Percentiles rank a stretch among this genome's conserved stretches.
These are phyloP conservation scores for Nannizziopsis barbatae DNA, from an alignment of 2,329 filamentous ascomycete genomes.

Conservation along the genomic window DNA sequence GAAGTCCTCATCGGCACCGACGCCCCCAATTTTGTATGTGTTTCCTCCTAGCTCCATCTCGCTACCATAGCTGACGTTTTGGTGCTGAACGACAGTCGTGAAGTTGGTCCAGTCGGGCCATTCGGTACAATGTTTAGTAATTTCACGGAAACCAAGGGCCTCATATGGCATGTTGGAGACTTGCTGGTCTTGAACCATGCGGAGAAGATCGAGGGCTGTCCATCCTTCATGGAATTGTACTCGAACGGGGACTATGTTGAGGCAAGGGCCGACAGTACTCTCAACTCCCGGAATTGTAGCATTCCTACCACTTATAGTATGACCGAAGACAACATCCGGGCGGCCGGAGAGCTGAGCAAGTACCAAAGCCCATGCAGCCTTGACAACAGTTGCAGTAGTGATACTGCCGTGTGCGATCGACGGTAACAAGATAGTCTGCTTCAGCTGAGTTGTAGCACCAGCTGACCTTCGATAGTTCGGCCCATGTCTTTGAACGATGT, in stretches of 20 bases:
- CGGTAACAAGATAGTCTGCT: slow-evolving; percentile 27
- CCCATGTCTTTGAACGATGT: slow-evolving; percentile 26
- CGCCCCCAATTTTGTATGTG: slow-evolving; percentile 30
- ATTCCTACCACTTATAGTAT: slow-evolving; percentile 55
- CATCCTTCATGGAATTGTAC: slow-evolving; percentile 44
- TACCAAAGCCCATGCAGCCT: slow-evolving; percentile 54
- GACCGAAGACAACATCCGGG: slow-evolving; percentile 53
- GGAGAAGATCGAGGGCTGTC: slow-evolving; percentile 44
- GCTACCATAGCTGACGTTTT: slow-evolving; percentile 28
- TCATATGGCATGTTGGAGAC: slow-evolving; percentile 47
- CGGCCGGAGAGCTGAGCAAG: slow-evolving; percentile 45
- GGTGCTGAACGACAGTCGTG: slow-evolving; percentile 33
- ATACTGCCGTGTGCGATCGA: slow-evolving; percentile 45
- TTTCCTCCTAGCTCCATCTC: slow-evolving; percentile 30
- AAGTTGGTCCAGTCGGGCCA: slow-evolving; percentile 34
- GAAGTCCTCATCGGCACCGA: slow-evolving; percentile 32
- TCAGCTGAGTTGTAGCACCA: slow-evolving; percentile 28
- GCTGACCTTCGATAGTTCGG: slow-evolving; percentile 29
- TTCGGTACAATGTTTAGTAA: slow-evolving; percentile 36
- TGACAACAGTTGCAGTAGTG: slow-evolving; percentile 54
- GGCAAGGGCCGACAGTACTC: slow-evolving; percentile 52
- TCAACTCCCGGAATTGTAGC: slow-evolving; percentile 46
- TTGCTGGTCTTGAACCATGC: slow-evolving; percentile 47
- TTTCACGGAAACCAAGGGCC: slow-evolving; percentile 45
- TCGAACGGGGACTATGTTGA: slow-evolving; percentile 56